phyloP scores from a whole-genome alignment of 495 filamentous ascomycete species.

The Clohesyomyces aquaticus region DNA sequence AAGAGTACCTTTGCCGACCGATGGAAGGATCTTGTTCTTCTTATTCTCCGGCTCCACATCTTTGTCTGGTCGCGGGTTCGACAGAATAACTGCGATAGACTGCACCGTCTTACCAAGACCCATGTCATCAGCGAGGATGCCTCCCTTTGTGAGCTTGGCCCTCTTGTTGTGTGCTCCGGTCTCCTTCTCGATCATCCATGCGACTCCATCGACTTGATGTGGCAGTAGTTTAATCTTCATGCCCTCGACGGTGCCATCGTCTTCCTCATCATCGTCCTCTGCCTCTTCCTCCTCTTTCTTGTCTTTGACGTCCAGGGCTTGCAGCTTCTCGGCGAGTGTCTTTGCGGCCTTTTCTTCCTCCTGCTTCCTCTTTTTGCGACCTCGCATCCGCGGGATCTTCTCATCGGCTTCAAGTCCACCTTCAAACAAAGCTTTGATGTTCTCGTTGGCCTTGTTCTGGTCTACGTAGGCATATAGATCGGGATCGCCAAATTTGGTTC shows the following conservation, averaged over 20 bases:
- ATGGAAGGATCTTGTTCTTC: conserved; percentile 63
- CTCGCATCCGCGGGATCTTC: conserved; percentile 56
- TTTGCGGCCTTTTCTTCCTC: conserved; percentile 49
- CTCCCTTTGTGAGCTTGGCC: conserved; percentile 78
- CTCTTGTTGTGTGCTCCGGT: conserved; percentile 73
- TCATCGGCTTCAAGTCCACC: conserved; percentile 84
- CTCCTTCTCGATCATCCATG: conserved; percentile 92
- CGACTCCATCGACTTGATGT: conserved; percentile 88
- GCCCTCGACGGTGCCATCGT: conserved; percentile 76
- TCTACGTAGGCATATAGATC: conserved; percentile 76
- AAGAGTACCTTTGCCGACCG: conserved; percentile 76
- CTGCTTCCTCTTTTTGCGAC: conserved; percentile 54
- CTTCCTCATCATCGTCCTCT: conserved; percentile 69
- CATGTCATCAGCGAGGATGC: conserved; percentile 89
- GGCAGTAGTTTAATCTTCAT: conserved; percentile 84
- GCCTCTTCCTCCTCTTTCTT: conserved; percentile 49
- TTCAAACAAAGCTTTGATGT: conserved; percentile 85
- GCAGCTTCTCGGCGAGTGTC: conserved; percentile 62
- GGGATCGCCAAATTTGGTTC: conserved; percentile 45
- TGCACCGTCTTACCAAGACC: conserved; percentile 85
- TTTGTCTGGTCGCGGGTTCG: conserved; percentile 70
- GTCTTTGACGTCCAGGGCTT: conserved; percentile 58
- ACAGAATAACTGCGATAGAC: conserved; percentile 79
- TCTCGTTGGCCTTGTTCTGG: conserved; percentile 73
- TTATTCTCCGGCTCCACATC: conserved; percentile 48